Evolutionary conservation across 2,329 filamentous ascomycete genomes (phyloP).

Genomic region (Aspergillus puulaauensis): DNA sequence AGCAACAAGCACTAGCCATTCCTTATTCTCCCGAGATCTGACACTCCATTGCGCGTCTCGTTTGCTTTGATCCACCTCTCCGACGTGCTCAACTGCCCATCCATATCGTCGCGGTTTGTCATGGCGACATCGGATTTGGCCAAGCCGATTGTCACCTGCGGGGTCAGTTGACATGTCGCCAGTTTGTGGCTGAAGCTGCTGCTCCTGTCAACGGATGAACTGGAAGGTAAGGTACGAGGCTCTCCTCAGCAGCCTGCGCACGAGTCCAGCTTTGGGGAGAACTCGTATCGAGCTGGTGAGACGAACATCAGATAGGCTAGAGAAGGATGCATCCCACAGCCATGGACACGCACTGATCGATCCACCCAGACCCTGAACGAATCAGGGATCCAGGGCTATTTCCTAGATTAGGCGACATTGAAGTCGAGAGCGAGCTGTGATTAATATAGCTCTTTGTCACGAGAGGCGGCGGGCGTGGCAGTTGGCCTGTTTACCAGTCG

Average conservation of each 20-base stretch:
- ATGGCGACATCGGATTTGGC: background rate
- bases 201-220: background rate
- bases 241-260: background rate
- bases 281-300: slow-evolving; percentile 6
- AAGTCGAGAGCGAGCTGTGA: background rate
- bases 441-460: slow-evolving; percentile 10
- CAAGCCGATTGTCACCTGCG: slow-evolving; percentile 7
- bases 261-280: background rate
- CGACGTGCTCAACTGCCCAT: background rate
- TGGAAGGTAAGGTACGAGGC: background rate
- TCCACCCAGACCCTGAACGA: slow-evolving; percentile 14
- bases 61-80: slow-evolving; percentile 3
- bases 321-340: slow-evolving; percentile 13
- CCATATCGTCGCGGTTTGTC: slow-evolving; percentile 1
- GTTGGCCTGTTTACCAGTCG: slow-evolving; percentile 3
- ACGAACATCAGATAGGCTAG: background rate
- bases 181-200: background rate
- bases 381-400: slow-evolving; percentile 9
- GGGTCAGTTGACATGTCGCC: slow-evolving; percentile 7
- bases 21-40: slow-evolving; percentile 10
- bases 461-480: background rate
- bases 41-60: slow-evolving; percentile 8
- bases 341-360: slow-evolving; percentile 12
- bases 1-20: background rate
- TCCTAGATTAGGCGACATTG: slow-evolving; percentile 9